Conservation (phyloP, 192 early-diverging fungal species). For the Phlyctochytrium bullatum region DNA sequence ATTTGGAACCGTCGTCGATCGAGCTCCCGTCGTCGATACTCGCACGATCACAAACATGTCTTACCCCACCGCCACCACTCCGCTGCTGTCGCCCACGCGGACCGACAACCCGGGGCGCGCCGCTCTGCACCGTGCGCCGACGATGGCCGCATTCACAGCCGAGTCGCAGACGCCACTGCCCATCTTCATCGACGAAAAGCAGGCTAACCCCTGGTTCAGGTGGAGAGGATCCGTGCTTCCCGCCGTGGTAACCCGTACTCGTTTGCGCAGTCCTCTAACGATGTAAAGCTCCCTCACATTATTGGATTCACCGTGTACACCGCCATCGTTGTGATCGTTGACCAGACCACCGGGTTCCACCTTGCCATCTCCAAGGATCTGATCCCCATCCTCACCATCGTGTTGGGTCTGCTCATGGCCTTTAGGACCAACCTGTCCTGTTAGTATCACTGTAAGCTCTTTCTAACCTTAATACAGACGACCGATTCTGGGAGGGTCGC, state of each 20-base stretch:
- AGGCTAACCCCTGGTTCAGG: background rate
- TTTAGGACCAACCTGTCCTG: slow-evolving; percentile 3
- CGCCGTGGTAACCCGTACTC: background rate
- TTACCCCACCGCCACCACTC: too few relatives aligned
- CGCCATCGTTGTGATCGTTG: background rate
- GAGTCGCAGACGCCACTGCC: background rate
- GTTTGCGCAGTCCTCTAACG: background rate
- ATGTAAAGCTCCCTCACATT: background rate
- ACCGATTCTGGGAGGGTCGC: slow-evolving; percentile 30
- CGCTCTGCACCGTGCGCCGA: background rate
- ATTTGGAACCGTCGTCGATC: too few relatives aligned
- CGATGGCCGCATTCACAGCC: background rate
- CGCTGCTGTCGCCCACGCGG: too few relatives aligned
- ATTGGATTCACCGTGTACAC: slow-evolving; percentile 1
- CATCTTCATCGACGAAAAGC: background rate
- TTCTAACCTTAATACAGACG: background rate
- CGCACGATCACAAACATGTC: too few relatives aligned
- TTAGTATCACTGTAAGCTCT: background rate
- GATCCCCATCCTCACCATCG: slow-evolving; percentile 7
- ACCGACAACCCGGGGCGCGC: too few relatives aligned
- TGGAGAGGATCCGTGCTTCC: slow-evolving; percentile 6
- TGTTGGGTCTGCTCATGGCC: background rate
- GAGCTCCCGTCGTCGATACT: too few relatives aligned
- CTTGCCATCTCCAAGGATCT: background rate
- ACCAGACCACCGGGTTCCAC: background rate